Conservation (phyloP, 805 yeast species). For the Wickerhamomyces subpelliculosus region DNA sequence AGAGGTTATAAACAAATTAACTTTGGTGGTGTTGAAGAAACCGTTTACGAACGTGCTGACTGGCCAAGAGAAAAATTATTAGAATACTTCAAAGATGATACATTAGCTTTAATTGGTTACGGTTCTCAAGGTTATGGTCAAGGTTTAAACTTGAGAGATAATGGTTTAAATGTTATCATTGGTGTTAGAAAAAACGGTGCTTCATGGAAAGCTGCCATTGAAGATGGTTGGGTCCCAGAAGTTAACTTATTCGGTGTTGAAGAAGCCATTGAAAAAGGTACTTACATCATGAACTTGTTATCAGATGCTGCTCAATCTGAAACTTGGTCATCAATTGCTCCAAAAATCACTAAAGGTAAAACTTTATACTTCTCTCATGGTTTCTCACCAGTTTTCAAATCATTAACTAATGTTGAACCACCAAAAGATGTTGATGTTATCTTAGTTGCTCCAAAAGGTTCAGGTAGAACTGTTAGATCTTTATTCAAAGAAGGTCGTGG, state of each 20-base stretch:
- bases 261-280: slow-evolving; percentile 91
- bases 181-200: slow-evolving; percentile 99
- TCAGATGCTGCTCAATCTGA: slow-evolving; percentile 99
- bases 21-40: slow-evolving; percentile 93
- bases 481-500: slow-evolving; percentile 99
- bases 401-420: slow-evolving; percentile 92
- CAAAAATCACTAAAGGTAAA: slow-evolving; percentile 92
- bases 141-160: slow-evolving; percentile 98
- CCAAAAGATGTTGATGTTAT: slow-evolving; percentile 94
- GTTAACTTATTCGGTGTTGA: slow-evolving; percentile 91
- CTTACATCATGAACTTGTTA: slow-evolving; percentile 93
- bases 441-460: slow-evolving; percentile 99
- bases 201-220: slow-evolving; percentile 98
- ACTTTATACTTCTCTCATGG: slow-evolving; percentile 99
- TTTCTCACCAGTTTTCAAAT: slow-evolving; percentile 98
- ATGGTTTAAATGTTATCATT: slow-evolving; percentile 93
- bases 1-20: slow-evolving; percentile 96
- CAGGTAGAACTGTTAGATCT: slow-evolving; percentile 99
- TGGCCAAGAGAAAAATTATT: slow-evolving; percentile 98
- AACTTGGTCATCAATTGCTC: slow-evolving; percentile 86
- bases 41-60: slow-evolving; percentile 97
- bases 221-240: slow-evolving; percentile 99
- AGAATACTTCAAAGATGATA: slow-evolving; percentile 96
- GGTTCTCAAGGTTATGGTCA: slow-evolving; percentile 99
- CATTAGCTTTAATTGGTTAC: slow-evolving; percentile 96